Percentiles rank a stretch among this genome's conserved stretches.
phyloP scores from a whole-genome alignment of 1,284 basidiomycete genomes.

The Leccinum angustisporum region DNA sequence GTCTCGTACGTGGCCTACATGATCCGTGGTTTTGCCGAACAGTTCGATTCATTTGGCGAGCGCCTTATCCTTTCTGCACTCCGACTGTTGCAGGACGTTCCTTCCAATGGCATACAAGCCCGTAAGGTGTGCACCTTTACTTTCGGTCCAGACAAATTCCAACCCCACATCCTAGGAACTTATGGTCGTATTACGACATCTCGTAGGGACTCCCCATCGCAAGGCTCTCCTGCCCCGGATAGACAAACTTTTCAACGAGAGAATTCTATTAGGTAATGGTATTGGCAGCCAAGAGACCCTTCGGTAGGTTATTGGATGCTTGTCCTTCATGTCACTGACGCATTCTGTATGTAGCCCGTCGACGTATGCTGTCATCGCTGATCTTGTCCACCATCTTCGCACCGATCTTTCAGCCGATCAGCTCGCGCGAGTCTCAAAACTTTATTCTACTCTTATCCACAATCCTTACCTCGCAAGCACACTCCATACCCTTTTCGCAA shows the following conservation, averaged over 20 bases:
- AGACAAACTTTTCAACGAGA: constrained; percentile 90
- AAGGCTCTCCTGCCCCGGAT: constrained; percentile 83
- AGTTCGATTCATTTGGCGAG: constrained; percentile 79
- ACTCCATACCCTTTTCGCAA: too few species aligned
- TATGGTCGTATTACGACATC: constrained; percentile 90
- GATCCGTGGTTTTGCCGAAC: constrained; percentile 70
- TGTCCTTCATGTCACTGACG: constrained; percentile 11
- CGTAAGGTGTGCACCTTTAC: constrained; percentile 56
- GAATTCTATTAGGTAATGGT: constrained; percentile 86
- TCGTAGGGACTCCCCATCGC: constrained; percentile 81
- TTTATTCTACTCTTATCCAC: too few species aligned
- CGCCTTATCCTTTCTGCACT: constrained; percentile 81
- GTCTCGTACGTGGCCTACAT: constrained; percentile 94
- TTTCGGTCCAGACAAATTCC: constrained; percentile 1
- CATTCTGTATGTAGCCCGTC: constrained; percentile 57
- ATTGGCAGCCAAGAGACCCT: constrained; percentile 82
- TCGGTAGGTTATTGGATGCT: constrained; percentile 45
- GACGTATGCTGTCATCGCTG: constrained; percentile 89
- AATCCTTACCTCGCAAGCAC: too few species aligned
- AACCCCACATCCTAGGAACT: constrained; percentile 64
- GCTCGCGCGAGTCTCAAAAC: constrained; percentile 69
- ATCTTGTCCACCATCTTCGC: constrained; percentile 91
- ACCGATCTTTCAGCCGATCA: constrained; percentile 81
- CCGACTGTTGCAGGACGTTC: constrained; percentile 92
- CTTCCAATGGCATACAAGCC: constrained; percentile 80